phyloP scores from a whole-genome alignment of 1,284 basidiomycete species.

The Microbotryum violaceum region DNA sequence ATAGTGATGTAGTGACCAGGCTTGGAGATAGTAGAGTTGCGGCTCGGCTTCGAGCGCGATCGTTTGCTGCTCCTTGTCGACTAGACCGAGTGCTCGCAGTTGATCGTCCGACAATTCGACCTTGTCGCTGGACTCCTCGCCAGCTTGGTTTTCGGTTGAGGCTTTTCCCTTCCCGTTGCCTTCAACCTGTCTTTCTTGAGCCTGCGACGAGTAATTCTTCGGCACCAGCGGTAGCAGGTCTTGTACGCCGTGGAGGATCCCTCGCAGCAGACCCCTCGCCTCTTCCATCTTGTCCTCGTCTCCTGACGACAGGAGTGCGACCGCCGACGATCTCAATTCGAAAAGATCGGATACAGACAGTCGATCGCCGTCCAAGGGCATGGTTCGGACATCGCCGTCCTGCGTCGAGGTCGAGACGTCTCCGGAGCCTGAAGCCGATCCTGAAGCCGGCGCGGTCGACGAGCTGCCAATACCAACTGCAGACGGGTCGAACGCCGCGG shows the following conservation, averaged over 20 bases:
- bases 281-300: constrained; percentile 16
- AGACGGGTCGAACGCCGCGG: too few species aligned
- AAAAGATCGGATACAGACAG: constrained; percentile 28
- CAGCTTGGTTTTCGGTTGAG: neutral
- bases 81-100: constrained; percentile 18
- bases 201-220: too few species aligned
- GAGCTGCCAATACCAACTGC: too few species aligned
- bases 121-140: constrained; percentile 5
- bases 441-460: too few species aligned
- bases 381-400: constrained; percentile 15
- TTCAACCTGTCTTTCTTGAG: too few species aligned
- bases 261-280: constrained; percentile 17
- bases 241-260: constrained; percentile 30
- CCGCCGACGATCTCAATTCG: constrained; percentile 17
- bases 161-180: too few species aligned
- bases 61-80: neutral
- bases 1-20: constrained; percentile 17
- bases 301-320: constrained; percentile 12
- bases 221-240: constrained; percentile 13
- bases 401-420: neutral
- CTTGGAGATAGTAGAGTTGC: constrained; percentile 15
- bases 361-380: constrained; percentile 27
- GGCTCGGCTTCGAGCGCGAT: neutral
- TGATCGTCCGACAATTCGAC: neutral
- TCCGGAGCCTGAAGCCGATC: too few species aligned